Conservation (phyloP, 176 grass and related monocot genomes). For the Carex scoparia region DNA sequence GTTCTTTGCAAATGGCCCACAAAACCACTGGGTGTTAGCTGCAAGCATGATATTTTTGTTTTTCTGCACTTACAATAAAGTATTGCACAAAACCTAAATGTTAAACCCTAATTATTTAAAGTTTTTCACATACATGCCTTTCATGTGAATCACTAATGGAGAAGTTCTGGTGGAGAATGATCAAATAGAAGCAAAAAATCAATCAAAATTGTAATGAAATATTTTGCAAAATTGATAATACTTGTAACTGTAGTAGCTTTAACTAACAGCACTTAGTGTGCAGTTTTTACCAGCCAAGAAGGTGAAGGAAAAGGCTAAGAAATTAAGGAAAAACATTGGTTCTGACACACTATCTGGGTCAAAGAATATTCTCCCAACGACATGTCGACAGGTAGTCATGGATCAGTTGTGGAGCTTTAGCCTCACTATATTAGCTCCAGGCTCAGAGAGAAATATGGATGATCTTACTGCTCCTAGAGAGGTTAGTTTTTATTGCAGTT, state of each 20-base stretch:
- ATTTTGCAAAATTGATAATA: neutral
- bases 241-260: neutral
- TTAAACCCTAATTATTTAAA: neutral
- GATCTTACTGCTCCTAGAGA: constrained; percentile 45
- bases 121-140: neutral
- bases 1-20: neutral
- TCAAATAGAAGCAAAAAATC: neutral
- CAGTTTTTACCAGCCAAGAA: constrained; percentile 74
- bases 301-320: constrained; percentile 64
- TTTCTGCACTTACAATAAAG: neutral
- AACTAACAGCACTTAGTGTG: constrained; percentile 4
- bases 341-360: constrained; percentile 34
- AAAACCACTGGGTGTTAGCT: neutral
- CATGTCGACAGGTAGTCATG: constrained; percentile 75
- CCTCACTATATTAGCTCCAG: constrained; percentile 49
- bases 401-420: constrained; percentile 50
- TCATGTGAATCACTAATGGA: neutral
- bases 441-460: constrained; percentile 38
- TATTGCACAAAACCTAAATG: neutral
- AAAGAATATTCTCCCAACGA: constrained; percentile 58
- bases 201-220: neutral
- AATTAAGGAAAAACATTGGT: constrained; percentile 36
- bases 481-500: constrained; percentile 27
- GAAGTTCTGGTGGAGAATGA: neutral
- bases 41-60: neutral